Percentiles rank a stretch among this genome's conserved stretches.
Evolutionary conservation across 345 rosid species (phyloP).

Genomic region (Draba incana): DNA sequence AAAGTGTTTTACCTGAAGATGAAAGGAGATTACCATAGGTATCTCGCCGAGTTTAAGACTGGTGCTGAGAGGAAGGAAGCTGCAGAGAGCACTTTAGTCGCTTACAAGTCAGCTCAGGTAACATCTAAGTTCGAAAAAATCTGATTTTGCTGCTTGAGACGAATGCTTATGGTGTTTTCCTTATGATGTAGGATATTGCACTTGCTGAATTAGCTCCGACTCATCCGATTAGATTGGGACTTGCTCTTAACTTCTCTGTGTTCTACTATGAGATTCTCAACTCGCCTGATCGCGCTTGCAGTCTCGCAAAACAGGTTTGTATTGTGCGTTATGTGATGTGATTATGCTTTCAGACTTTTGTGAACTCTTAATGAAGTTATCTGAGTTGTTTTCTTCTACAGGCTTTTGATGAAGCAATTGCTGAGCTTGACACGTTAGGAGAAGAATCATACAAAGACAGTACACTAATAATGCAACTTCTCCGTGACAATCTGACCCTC

Average conservation of each 20-base stretch:
- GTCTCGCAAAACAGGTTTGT: constrained; percentile 90
- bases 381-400: constrained; percentile 29
- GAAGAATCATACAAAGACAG: constrained; percentile 99
- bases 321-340: neutral
- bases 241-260: constrained; percentile 98
- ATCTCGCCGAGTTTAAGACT: constrained; percentile 98
- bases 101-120: constrained; percentile 99
- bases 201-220: constrained; percentile 91
- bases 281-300: constrained; percentile 99
- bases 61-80: constrained; percentile 95
- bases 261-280: constrained; percentile 97
- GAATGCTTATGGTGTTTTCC: neutral
- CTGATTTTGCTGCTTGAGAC: neutral
- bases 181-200: constrained; percentile 78
- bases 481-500: constrained; percentile 92
- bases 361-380: neutral
- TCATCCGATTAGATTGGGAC: constrained; percentile 97
- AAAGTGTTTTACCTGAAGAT: constrained; percentile 97
- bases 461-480: constrained; percentile 97
- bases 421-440: constrained; percentile 94
- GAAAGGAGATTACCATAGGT: constrained; percentile 99
- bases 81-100: constrained; percentile 93
- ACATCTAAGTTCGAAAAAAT: too few relatives aligned
- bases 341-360: constrained; percentile 5
- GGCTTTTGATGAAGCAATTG: constrained; percentile 99